Conservation (phyloP, 768 basidiomycete species). For the Strobilomyces dryophilus region DNA sequence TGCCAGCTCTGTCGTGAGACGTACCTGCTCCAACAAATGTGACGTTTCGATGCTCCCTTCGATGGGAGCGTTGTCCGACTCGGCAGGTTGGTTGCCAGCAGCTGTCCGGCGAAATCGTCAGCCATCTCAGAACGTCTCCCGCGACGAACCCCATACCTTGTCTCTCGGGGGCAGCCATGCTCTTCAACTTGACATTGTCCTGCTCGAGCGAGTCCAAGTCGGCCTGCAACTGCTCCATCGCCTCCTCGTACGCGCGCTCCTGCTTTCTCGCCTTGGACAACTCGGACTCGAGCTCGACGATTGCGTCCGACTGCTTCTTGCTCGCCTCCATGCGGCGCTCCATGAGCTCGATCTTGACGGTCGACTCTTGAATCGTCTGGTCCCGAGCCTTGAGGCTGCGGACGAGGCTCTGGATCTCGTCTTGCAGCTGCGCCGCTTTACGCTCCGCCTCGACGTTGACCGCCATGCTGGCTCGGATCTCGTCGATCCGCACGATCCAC, state of each 20-base stretch:
- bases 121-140: background rate
- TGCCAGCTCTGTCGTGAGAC: conserved; percentile 7
- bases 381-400: conserved; percentile 86
- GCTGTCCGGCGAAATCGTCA: conserved; percentile 24
- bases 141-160: conserved; percentile 47
- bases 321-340: conserved; percentile 88
- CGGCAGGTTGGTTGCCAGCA: conserved; percentile 46
- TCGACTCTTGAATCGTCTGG: conserved; percentile 81
- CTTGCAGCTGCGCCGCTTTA: conserved; percentile 78
- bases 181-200: conserved; percentile 82
- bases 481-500: conserved; percentile 78
- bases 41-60: conserved; percentile 87
- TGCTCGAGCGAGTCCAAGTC: conserved; percentile 86
- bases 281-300: conserved; percentile 77
- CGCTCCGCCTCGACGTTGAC: conserved; percentile 92
- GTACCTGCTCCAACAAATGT: conserved; percentile 82
- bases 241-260: conserved; percentile 87
- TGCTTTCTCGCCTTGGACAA: conserved; percentile 80
- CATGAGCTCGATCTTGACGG: conserved; percentile 93
- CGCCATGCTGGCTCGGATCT: conserved; percentile 78
- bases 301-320: conserved; percentile 85
- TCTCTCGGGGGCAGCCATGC: conserved; percentile 59
- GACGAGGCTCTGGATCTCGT: conserved; percentile 85
- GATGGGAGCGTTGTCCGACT: conserved; percentile 58
- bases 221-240: conserved; percentile 87